These are phyloP conservation scores for Starmerella cellae DNA, from an alignment of 805 yeast genomes.

Conservation along the genomic window DNA sequence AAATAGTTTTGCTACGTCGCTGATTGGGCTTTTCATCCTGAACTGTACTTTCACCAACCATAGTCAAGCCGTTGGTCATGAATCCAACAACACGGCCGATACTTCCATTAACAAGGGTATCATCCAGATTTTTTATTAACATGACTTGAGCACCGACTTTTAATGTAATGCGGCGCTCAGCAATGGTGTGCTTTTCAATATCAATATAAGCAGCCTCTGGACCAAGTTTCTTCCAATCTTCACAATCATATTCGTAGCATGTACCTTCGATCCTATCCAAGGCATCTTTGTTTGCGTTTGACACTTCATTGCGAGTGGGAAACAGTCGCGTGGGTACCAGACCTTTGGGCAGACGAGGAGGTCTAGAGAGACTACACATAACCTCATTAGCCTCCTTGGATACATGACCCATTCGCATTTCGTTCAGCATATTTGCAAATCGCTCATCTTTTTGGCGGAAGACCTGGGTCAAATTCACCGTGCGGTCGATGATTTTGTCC, in stretches of 20 bases:
- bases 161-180: conserved; percentile 46
- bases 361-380: conserved; percentile 46
- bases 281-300: conserved; percentile 48
- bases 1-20: not conserved
- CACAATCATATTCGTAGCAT: conserved; percentile 33
- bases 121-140: conserved; percentile 74
- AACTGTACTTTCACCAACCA: not conserved
- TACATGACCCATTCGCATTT: conserved; percentile 61
- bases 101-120: conserved; percentile 75
- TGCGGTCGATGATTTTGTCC: conserved; percentile 48
- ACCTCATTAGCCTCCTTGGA: conserved; percentile 35
- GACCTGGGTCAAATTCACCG: conserved; percentile 61
- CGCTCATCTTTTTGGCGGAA: conserved; percentile 74
- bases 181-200: conserved; percentile 47
- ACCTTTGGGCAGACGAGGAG: conserved; percentile 49
- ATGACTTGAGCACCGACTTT: conserved; percentile 89
- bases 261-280: conserved; percentile 40
- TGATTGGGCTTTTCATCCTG: not conserved
- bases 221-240: conserved; percentile 27
- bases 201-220: conserved; percentile 12
- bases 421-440: conserved; percentile 66
- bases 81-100: conserved; percentile 63
- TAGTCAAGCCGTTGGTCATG: conserved; percentile 17
- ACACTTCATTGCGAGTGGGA: conserved; percentile 79
- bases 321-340: conserved; percentile 80